Conservation (phyloP, 2,329 filamentous ascomycete genomes). For the Cercospora citrullina region DNA sequence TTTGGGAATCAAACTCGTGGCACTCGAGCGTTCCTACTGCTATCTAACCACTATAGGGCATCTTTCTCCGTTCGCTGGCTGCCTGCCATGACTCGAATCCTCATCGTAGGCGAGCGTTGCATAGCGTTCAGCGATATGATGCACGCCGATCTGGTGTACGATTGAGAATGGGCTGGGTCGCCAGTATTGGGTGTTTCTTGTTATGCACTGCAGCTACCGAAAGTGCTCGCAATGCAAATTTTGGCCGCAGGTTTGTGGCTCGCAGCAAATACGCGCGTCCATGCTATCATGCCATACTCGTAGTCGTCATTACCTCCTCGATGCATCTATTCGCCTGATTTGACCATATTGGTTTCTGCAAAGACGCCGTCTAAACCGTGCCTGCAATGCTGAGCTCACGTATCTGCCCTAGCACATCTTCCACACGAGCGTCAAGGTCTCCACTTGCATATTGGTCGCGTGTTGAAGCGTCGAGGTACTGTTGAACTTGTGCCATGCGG, state of each 20-base stretch:
- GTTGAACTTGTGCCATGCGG: constrained; percentile 97
- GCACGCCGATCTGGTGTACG: not conserved
- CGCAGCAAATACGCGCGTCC: not conserved
- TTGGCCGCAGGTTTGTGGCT: not conserved
- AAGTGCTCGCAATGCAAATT: not conserved
- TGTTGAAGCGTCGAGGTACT: constrained; percentile 89
- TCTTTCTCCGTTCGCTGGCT: not conserved
- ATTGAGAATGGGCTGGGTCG: not conserved
- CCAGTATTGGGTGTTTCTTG: not conserved
- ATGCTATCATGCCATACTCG: not conserved
- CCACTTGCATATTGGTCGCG: constrained; percentile 94
- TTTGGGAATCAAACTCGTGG: not conserved
- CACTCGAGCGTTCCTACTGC: not conserved
- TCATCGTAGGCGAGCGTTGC: not conserved
- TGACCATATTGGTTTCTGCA: not conserved
- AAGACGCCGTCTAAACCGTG: constrained; percentile 52
- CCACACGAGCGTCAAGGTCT: constrained; percentile 85
- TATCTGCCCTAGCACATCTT: constrained; percentile 96
- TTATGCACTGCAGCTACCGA: not conserved
- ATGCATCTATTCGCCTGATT: not conserved
- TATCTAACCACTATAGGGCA: not conserved
- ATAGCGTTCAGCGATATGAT: not conserved
- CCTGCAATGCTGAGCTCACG: constrained; percentile 89
- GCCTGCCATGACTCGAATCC: not conserved
- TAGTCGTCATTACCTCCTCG: not conserved